Conservation (phyloP, 2,329 filamentous ascomycete genomes). For the Berkeleyomyces basicola region DNA sequence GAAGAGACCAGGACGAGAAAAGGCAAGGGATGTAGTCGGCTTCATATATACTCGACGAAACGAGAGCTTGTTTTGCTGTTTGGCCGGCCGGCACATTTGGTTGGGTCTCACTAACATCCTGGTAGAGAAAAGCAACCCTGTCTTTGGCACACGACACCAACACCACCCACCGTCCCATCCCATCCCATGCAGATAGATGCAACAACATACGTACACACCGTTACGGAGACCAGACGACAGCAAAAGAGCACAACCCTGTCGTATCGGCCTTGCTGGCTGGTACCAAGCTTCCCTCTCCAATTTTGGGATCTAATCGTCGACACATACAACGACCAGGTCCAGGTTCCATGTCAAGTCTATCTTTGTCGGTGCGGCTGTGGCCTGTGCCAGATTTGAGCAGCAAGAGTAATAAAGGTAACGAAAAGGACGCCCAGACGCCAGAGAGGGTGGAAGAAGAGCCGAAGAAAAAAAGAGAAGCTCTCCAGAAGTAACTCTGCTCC, state of each 20-base stretch:
- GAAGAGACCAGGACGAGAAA: not conserved
- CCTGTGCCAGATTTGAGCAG: not conserved
- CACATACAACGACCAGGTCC: not conserved
- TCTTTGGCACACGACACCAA: not conserved
- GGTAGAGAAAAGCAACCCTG: not conserved
- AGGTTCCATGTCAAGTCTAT: conserved; percentile 3
- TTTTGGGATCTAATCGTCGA: not conserved
- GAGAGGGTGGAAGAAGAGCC: not conserved
- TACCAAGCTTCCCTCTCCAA: conserved; percentile 2
- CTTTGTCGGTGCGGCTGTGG: conserved; percentile 2
- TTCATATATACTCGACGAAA: conserved; percentile 1
- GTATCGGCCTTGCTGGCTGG: not conserved
- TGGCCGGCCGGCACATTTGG: not conserved
- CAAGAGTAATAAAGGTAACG: not conserved
- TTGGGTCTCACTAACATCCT: not conserved
- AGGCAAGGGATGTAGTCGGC: not conserved
- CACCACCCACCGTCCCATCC: not conserved
- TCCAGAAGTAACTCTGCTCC: no score
- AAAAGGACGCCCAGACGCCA: no score
- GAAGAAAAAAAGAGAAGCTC: not conserved
- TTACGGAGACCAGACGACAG: not conserved
- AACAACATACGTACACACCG: not conserved
- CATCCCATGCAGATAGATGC: not conserved
- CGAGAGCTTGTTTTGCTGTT: not conserved
- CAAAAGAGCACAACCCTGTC: not conserved